Evolutionary conservation across 768 basidiomycete species (phyloP).

Genomic region (Lactarius evosmus): DNA sequence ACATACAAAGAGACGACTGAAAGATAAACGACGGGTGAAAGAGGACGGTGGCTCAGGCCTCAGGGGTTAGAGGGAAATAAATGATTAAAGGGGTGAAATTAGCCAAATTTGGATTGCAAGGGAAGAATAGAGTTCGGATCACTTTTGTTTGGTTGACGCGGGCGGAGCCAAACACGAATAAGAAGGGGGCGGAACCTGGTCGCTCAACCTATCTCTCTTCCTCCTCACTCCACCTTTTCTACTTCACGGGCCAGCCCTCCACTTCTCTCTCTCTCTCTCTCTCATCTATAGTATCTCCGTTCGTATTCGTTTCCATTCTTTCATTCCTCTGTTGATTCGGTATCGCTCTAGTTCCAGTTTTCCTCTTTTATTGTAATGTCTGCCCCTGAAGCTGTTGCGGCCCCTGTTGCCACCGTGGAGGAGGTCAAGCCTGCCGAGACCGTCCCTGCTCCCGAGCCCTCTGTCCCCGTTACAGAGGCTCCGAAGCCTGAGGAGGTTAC

Average conservation of each 20-base stretch:
- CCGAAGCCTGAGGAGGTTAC: slow-evolving; percentile 43
- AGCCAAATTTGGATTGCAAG: slow-evolving; percentile 17
- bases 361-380: slow-evolving; percentile 64
- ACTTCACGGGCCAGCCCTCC: slow-evolving; percentile 36
- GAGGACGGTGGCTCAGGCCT: not conserved
- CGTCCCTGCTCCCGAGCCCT: slow-evolving; percentile 35
- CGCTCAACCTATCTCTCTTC: slow-evolving; percentile 25
- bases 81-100: slow-evolving; percentile 3
- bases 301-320: not conserved
- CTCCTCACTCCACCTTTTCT: slow-evolving; percentile 35
- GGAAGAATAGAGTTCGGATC: slow-evolving; percentile 34
- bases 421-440: slow-evolving; percentile 50
- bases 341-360: slow-evolving; percentile 7
- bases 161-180: slow-evolving; percentile 36
- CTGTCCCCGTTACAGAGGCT: slow-evolving; percentile 37
- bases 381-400: slow-evolving; percentile 56
- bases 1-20: not conserved
- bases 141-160: slow-evolving; percentile 37
- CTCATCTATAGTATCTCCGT: slow-evolving; percentile 52
- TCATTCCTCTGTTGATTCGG: not conserved
- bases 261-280: slow-evolving; percentile 50
- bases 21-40: not conserved
- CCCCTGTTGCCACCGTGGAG: slow-evolving; percentile 46
- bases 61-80: not conserved
- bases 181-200: slow-evolving; percentile 37